Evolutionary conservation across 2,329 filamentous ascomycete species (phyloP).

Genomic region (Cadophora gregata): DNA sequence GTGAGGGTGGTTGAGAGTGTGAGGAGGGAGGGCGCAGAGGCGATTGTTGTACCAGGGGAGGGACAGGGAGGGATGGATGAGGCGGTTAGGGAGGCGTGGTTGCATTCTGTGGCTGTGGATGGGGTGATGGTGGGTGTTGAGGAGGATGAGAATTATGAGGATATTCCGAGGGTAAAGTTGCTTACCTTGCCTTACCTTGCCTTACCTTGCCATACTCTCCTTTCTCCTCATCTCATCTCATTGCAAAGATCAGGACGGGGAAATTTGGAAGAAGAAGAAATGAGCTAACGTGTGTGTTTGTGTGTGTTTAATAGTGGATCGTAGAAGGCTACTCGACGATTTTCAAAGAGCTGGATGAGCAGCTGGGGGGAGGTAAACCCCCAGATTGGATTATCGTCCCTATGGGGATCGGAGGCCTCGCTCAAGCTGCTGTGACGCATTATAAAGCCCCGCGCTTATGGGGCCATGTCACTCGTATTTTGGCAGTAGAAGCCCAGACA

Average conservation of each 20-base stretch:
- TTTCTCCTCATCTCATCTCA: no score
- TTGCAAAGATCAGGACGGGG: not conserved
- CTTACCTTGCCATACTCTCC: not conserved
- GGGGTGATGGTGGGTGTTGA: conserved; percentile 10
- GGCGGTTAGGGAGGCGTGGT: conserved; percentile 16
- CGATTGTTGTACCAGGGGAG: conserved; percentile 11
- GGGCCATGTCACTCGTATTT: not conserved
- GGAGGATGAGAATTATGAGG: conserved; percentile 19
- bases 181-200: no score
- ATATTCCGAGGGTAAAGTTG: conserved; percentile 7
- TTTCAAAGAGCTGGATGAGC: conserved; percentile 11
- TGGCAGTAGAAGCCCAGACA: conserved; percentile 1
- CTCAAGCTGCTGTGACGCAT: conserved; percentile 17
- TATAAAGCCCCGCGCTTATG: conserved; percentile 12
- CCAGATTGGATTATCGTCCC: conserved; percentile 12
- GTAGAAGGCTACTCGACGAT: conserved; percentile 15
- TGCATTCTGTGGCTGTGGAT: conserved; percentile 17
- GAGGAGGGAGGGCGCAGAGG: not conserved
- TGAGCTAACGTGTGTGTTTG: not conserved
- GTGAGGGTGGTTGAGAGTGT: not conserved
- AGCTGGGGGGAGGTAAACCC: not conserved
- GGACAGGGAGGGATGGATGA: not conserved
- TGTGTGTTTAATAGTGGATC: conserved; percentile 4
- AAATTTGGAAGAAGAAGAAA: not conserved
- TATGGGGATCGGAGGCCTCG: conserved; percentile 5